Percentiles rank a stretch among this genome's conserved stretches.
phyloP scores from a whole-genome alignment of 2,329 filamentous ascomycete species.

The Apiospora phragmitis region DNA sequence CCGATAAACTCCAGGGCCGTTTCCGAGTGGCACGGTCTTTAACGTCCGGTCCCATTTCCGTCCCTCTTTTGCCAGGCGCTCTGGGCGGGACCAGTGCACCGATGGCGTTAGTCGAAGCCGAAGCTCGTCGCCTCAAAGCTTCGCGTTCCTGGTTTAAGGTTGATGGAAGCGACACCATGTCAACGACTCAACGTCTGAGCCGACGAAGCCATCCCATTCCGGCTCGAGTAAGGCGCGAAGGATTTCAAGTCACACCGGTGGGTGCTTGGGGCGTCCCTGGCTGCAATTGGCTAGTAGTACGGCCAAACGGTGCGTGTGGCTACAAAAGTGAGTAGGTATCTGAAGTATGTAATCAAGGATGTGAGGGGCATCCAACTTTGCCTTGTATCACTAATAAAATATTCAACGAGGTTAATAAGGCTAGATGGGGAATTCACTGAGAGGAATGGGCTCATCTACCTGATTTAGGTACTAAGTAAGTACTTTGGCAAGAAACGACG shows the following conservation, averaged over 20 bases:
- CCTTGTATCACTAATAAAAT: constrained; percentile 1
- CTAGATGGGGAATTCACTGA: neutral
- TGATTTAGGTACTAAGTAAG: neutral
- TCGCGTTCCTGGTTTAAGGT: neutral
- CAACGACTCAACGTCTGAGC: neutral
- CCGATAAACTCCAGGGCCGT: neutral
- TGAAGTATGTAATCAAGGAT: neutral
- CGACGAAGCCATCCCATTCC: neutral
- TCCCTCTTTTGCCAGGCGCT: neutral
- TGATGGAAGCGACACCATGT: constrained; percentile 2
- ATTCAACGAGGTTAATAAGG: neutral
- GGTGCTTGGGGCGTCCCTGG: neutral
- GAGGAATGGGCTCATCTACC: neutral
- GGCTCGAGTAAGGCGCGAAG: neutral
- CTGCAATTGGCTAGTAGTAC: neutral
- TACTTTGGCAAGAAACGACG: neutral
- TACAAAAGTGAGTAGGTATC: neutral
- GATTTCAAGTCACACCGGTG: neutral
- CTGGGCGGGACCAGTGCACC: neutral
- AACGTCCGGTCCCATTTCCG: neutral
- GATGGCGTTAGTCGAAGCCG: neutral
- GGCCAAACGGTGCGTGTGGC: neutral
- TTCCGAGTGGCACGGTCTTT: neutral
- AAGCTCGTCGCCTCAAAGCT: constrained; percentile 2
- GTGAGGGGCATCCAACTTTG: neutral